Conservation (phyloP, 257 asterid species). For the Vinca minor region DNA sequence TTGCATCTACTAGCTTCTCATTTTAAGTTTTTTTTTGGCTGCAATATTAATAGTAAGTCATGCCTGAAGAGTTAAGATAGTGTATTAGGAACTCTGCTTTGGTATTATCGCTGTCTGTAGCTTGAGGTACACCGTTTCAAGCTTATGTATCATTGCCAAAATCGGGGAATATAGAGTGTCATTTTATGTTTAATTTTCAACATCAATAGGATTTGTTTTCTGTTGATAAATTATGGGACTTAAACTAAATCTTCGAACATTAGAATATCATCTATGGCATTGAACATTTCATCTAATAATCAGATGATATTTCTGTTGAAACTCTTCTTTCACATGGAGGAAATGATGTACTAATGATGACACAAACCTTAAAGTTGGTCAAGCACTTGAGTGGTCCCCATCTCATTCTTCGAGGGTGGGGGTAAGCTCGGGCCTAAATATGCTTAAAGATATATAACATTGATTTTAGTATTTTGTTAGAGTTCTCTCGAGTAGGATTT, state of each 20-base stretch:
- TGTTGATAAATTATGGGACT: background rate
- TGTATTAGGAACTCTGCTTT: too few species aligned
- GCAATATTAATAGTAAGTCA: background rate
- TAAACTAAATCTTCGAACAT: background rate
- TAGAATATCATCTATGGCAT: background rate
- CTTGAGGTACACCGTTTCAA: too few species aligned
- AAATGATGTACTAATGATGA: background rate
- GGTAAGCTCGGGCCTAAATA: background rate
- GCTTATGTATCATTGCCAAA: too few species aligned
- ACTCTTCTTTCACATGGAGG: background rate
- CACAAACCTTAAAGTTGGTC: background rate
- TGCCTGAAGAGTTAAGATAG: background rate
- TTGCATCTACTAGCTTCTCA: too few species aligned
- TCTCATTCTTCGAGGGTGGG: background rate
- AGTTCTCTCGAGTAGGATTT: background rate
- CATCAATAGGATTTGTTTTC: too few species aligned
- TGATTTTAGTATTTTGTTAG: background rate
- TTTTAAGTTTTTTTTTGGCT: background rate
- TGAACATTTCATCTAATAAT: background rate
- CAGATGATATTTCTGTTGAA: background rate
- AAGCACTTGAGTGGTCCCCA: background rate
- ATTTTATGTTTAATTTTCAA: too few species aligned
- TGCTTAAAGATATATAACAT: too few species aligned
- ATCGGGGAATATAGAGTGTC: too few species aligned
- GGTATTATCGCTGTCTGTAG: too few species aligned